Base-by-base conservation (phyloP, 495 filamentous ascomycete species). In the Penicillium daleae region DNA sequence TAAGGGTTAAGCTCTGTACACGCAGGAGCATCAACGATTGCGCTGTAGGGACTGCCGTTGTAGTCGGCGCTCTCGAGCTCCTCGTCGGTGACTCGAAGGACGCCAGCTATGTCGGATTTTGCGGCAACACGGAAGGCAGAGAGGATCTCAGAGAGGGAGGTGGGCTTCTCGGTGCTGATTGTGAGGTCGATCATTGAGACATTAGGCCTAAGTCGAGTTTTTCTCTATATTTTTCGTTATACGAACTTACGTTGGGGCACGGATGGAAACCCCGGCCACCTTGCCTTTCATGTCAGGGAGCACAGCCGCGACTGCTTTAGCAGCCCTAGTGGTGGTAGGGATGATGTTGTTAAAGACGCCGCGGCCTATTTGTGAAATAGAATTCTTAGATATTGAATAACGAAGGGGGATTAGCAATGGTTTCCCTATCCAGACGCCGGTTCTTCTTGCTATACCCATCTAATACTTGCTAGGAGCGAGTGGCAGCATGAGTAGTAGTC, bases 371-470 rank as follows among this genome's bases (percentile, higher is more conserved):
- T 24, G 5, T 15, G 29, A 21, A 22, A 2, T 24, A 7, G 39
- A 58, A 26, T 39, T 31, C 40, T 56, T 58, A 63, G 31, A 10
- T 13, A 27, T 55, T 1, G 35, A 27, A 17, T n/a, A n/a, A n/a
- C n/a, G 13, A 33, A 3, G 46, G 10, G 32, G 13, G 0, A 7
- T 44, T 9, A n/a, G 15, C 9, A n/a, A 19, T 31, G 40, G 6
- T 12, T 27, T 39, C 8, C 62, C 40, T 66, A 75, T 71, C 73
- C 6, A 76, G 62, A 22, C 74, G 71, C 48, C 61, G 67, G 54
- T 73, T 76, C 72, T 76, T 76, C 74, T 76, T 73, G 61, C 74
- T 76, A 42, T 76, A 76, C 6, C 74, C 74, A 63, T 76, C 72
- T 62, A 76, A 35, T 15, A 76, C 74, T 59, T 74, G 72, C 52